phyloP scores from a whole-genome alignment of 768 basidiomycete species.

The Artomyces pyxidatus region DNA sequence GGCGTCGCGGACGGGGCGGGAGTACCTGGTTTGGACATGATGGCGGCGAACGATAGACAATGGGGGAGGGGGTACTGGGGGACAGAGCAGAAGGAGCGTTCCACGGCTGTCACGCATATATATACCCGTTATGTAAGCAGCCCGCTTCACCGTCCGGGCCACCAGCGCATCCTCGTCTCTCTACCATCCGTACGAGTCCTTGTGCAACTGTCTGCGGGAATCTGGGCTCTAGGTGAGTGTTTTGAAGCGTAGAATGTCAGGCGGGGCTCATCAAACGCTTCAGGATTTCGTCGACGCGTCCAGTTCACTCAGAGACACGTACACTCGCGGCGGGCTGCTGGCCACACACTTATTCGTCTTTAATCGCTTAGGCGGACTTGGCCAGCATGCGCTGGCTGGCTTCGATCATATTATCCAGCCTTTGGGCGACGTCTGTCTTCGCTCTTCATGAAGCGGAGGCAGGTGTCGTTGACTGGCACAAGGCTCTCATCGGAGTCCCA shows the following conservation, averaged over 20 bases:
- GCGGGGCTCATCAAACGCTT: no score
- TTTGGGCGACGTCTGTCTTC: slow-evolving; percentile 21
- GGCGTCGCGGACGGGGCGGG: slow-evolving; percentile 15
- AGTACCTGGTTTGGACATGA: slow-evolving; percentile 18
- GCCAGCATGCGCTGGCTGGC: slow-evolving; percentile 7
- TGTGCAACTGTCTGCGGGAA: no score
- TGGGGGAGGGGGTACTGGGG: neutral
- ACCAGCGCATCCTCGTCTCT: no score
- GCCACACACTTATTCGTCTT: no score
- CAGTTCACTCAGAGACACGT: no score
- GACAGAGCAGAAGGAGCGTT: neutral
- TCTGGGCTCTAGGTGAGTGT: no score
- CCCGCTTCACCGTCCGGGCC: no score
- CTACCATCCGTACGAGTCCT: no score
- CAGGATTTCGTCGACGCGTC: no score
- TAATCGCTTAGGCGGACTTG: no score
- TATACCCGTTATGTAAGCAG: neutral
- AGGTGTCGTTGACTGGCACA: slow-evolving; percentile 86
- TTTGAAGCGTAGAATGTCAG: no score
- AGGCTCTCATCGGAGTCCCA: slow-evolving; percentile 65
- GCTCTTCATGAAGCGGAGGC: slow-evolving; percentile 69
- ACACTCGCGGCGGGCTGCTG: no score
- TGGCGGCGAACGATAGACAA: neutral
- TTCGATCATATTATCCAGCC: slow-evolving; percentile 2
- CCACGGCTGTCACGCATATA: neutral